These are phyloP conservation scores for Cavenderia fasciculata DNA, from an alignment of 78 protist genomes.

Conservation along the genomic window DNA sequence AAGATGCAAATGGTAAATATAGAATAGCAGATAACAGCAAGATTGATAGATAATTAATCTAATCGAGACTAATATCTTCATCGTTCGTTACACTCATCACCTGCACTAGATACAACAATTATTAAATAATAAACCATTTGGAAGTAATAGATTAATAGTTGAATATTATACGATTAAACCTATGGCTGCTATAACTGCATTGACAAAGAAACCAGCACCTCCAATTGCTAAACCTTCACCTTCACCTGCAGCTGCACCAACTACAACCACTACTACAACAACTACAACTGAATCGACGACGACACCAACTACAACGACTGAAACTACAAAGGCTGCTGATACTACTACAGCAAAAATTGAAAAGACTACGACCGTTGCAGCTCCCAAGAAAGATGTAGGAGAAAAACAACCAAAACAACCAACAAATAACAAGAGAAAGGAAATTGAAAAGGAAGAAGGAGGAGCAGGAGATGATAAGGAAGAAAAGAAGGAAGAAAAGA, in stretches of 20 bases:
- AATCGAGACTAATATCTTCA: too few relatives aligned
- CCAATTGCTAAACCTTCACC: not conserved
- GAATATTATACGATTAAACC: constrained; percentile 19
- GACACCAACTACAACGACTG: not conserved
- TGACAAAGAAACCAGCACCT: not conserved
- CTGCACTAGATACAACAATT: constrained; percentile 19
- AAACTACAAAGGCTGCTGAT: not conserved
- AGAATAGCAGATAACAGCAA: too few relatives aligned
- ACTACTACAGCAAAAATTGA: not conserved
- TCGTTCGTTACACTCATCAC: too few relatives aligned
- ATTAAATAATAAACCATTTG: constrained; percentile 13
- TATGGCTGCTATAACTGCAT: not conserved
- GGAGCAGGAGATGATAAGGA: not conserved
- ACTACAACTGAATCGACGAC: not conserved
- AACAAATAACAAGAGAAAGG: not conserved
- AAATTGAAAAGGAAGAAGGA: not conserved
- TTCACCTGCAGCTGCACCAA: not conserved
- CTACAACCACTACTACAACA: not conserved
- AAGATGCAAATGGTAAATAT: constrained; percentile 9
- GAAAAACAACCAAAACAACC: too few relatives aligned
- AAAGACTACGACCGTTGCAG: not conserved
- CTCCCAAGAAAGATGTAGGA: not conserved
- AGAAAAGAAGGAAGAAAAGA: constrained; percentile 1
- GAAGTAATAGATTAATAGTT: constrained; percentile 26
- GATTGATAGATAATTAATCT: too few relatives aligned